These are phyloP conservation scores for Spizellomyces sp. DNA, from an alignment of 192 early-diverging fungal genomes.

Conservation along the genomic window DNA sequence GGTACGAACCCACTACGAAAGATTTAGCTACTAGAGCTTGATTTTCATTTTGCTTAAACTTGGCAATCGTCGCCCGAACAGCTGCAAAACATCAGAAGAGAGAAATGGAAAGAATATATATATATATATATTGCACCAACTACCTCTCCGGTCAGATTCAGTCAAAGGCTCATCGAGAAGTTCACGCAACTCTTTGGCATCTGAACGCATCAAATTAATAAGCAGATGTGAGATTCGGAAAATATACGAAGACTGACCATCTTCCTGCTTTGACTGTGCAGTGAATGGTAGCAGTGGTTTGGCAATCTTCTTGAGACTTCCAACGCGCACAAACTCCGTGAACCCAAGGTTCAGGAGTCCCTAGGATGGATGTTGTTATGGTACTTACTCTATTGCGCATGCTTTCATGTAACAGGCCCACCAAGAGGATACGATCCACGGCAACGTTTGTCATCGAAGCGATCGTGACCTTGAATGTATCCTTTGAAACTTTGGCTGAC, in stretches of 20 bases:
- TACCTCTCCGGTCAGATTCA: constrained; percentile 8
- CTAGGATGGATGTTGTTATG: not conserved
- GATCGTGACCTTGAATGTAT: constrained; percentile 36
- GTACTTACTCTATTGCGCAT: not conserved
- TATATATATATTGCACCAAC: too few species aligned
- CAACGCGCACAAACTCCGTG: constrained; percentile 49
- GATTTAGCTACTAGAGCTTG: constrained; percentile 42
- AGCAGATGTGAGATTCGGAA: not conserved
- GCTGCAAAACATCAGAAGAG: too few species aligned
- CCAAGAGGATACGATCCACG: constrained; percentile 48
- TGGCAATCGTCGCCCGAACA: constrained; percentile 52
- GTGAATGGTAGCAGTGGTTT: constrained; percentile 49
- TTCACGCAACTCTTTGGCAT: constrained; percentile 75
- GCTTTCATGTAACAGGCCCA: not conserved
- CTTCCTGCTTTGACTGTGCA: constrained; percentile 27
- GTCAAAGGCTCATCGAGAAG: constrained; percentile 56
- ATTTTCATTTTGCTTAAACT: constrained; percentile 51
- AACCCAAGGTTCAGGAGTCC: constrained; percentile 40
- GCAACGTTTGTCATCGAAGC: constrained; percentile 57
- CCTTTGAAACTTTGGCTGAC: not conserved
- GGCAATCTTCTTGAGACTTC: constrained; percentile 54
- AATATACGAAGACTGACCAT: constrained; percentile 1
- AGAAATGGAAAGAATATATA: too few species aligned
- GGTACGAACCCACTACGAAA: constrained; percentile 43
- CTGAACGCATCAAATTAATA: constrained; percentile 24